A percentile compares a stretch with the other conserved stretches of the same genome.
Conservation (phyloP, 768 basidiomycete genomes). For the Tulasnella calospora region DNA sequence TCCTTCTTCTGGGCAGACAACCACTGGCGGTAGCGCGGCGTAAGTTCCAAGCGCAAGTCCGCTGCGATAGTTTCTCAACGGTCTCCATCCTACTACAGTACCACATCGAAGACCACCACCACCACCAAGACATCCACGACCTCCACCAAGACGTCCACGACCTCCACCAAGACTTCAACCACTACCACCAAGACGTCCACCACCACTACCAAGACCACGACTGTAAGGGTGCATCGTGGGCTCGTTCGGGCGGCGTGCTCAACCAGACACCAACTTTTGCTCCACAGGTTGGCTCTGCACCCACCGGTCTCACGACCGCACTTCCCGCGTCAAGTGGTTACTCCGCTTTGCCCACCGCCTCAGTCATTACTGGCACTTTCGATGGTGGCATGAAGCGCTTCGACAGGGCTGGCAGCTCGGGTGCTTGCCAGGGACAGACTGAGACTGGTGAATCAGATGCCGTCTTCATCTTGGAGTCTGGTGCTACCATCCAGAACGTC, state of each 20-base stretch:
- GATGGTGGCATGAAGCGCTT: conserved; percentile 27
- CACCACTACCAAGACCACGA: conserved; percentile 13
- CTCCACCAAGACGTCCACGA: conserved; percentile 17
- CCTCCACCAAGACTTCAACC: conserved; percentile 14
- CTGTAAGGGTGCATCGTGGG: neutral
- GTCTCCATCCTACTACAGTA: neutral
- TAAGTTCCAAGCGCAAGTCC: neutral
- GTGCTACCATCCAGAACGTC: conserved; percentile 17
- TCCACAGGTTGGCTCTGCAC: neutral
- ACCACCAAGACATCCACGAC: conserved; percentile 6
- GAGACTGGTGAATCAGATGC: conserved; percentile 16
- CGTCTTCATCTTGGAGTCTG: conserved; percentile 16
- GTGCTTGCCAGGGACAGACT: conserved; percentile 24
- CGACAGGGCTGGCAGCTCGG: conserved; percentile 20
- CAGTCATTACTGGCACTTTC: conserved; percentile 22
- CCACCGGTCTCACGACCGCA: conserved; percentile 19
- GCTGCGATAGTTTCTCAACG: neutral
- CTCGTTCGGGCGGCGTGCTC: neutral
- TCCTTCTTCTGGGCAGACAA: neutral
- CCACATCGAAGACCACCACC: neutral
- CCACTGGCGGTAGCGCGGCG: neutral
- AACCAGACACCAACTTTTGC: neutral
- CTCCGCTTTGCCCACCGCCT: conserved; percentile 16
- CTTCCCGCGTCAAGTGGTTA: conserved; percentile 20
- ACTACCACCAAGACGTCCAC: conserved; percentile 9